Evolutionary conservation across 768 basidiomycete genomes (phyloP).

Genomic region (Gautieria morchelliformis): DNA sequence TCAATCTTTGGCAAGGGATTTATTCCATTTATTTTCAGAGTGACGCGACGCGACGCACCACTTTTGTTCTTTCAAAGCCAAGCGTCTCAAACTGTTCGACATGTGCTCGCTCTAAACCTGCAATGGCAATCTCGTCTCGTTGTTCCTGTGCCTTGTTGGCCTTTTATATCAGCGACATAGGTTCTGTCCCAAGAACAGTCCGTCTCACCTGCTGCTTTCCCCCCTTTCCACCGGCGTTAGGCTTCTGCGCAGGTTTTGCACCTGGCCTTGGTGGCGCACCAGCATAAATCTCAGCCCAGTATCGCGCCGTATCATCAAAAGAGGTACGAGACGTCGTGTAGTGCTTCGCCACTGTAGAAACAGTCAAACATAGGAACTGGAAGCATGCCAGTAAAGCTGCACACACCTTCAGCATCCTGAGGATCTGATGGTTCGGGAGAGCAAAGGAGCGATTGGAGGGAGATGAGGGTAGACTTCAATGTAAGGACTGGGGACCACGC

Average conservation of each 20-base stretch:
- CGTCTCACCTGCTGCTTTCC: background rate
- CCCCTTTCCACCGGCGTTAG: background rate
- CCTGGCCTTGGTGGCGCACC: conserved; percentile 42
- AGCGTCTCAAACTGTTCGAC: conserved; percentile 77
- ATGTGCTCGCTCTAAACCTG: conserved; percentile 74
- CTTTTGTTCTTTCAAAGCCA: conserved; percentile 76
- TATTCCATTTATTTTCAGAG: no score
- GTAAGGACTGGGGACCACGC: conserved; percentile 95
- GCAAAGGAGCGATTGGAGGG: conserved; percentile 85
- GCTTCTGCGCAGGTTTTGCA: conserved; percentile 1
- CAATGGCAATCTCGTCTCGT: conserved; percentile 47
- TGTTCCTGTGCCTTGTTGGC: background rate
- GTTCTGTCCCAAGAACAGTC: background rate
- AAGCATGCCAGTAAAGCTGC: background rate
- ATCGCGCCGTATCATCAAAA: conserved; percentile 87
- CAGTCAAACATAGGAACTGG: background rate
- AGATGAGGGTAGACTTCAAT: conserved; percentile 92
- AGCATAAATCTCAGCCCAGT: conserved; percentile 92
- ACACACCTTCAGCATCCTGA: conserved; percentile 76
- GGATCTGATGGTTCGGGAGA: conserved; percentile 94
- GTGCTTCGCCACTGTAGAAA: conserved; percentile 72
- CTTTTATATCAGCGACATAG: background rate
- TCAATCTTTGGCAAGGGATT: conserved; percentile 50
- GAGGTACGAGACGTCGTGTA: conserved; percentile 80
- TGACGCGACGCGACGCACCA: conserved; percentile 45